phyloP scores from a whole-genome alignment of 2,329 filamentous ascomycete genomes.

The Curvularia sp. region DNA sequence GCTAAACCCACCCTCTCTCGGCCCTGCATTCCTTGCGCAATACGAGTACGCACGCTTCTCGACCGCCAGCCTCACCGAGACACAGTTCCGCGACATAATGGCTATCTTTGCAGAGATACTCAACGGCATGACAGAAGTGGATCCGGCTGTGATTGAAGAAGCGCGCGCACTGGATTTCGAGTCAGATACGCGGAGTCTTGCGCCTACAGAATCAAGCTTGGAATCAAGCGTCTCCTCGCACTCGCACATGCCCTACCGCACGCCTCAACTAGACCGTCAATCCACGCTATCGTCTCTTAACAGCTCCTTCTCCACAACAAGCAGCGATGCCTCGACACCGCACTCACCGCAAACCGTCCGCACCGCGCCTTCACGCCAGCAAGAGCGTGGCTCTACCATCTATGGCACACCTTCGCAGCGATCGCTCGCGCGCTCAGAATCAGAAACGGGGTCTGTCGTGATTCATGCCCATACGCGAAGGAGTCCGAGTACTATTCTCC shows the following conservation, averaged over 20 bases:
- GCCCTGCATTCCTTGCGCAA: conserved; percentile 68
- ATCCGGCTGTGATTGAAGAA: conserved; percentile 61
- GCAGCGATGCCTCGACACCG: conserved; percentile 20
- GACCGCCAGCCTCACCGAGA: conserved; percentile 69
- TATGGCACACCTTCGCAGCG: conserved; percentile 34
- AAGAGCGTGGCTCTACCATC: conserved; percentile 29
- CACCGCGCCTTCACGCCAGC: conserved; percentile 39
- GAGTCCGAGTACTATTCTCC: conserved; percentile 41
- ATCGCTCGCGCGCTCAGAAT: conserved; percentile 28
- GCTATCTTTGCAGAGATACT: conserved; percentile 81
- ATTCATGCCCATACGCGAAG: conserved; percentile 25
- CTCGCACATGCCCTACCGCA: conserved; percentile 38
- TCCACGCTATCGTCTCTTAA: conserved; percentile 31
- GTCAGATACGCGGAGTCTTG: conserved; percentile 45
- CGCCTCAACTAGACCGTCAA: conserved; percentile 33
- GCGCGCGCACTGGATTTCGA: conserved; percentile 37
- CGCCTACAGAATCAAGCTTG: conserved; percentile 37
- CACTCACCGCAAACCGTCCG: conserved; percentile 40
- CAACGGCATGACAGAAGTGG: conserved; percentile 72
- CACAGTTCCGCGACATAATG: conserved; percentile 80
- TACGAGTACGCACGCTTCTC: conserved; percentile 92
- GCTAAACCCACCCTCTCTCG: conserved; percentile 59
- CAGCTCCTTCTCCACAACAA: conserved; percentile 18
- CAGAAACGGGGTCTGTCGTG: conserved; percentile 38
- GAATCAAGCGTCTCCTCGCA: conserved; percentile 29